A percentile compares a stretch with the other conserved stretches of the same genome.
Evolutionary conservation across 768 basidiomycete species (phyloP).

Genomic region (Lenzites betulinus): DNA sequence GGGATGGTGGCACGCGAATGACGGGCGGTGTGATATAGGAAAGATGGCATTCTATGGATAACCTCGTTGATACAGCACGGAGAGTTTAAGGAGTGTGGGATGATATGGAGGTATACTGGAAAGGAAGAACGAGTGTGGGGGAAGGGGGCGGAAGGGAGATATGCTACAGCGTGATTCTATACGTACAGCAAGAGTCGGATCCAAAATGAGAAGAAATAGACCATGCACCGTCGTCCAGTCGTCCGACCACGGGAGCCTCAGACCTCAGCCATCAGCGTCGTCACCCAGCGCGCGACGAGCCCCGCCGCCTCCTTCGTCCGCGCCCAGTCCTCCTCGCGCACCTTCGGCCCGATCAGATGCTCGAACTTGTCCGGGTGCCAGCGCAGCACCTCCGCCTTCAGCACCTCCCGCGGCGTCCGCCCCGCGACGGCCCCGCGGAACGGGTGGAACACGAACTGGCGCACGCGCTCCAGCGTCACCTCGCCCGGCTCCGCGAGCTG

Average conservation of each 20-base stretch:
- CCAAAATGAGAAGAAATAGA: not conserved
- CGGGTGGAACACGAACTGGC: slow-evolving; percentile 44
- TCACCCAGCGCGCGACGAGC: slow-evolving; percentile 9
- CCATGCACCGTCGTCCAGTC: too few relatives aligned
- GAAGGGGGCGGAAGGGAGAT: not conserved
- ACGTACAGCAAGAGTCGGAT: too few relatives aligned
- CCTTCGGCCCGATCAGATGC: slow-evolving; percentile 4
- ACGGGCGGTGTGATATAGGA: too few relatives aligned
- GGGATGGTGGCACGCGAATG: too few relatives aligned
- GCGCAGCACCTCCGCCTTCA: slow-evolving; percentile 48
- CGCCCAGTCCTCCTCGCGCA: slow-evolving; percentile 3
- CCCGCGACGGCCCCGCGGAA: slow-evolving; percentile 31
- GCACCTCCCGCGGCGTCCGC: slow-evolving; percentile 37
- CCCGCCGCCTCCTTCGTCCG: slow-evolving; percentile 11
- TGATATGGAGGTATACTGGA: not conserved
- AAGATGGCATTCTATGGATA: not conserved
- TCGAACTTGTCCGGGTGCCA: slow-evolving; percentile 63
- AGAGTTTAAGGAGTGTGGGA: not conserved
- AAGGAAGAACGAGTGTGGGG: not conserved
- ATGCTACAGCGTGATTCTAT: slow-evolving; percentile 5
- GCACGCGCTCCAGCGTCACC: slow-evolving; percentile 39
- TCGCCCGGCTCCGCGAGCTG: slow-evolving; percentile 27
- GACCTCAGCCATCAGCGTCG: slow-evolving; percentile 1
- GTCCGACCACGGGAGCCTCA: not conserved
- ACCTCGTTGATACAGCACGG: not conserved